phyloP scores from a whole-genome alignment of 768 basidiomycete species.

The Lyophyllum shimeji region DNA sequence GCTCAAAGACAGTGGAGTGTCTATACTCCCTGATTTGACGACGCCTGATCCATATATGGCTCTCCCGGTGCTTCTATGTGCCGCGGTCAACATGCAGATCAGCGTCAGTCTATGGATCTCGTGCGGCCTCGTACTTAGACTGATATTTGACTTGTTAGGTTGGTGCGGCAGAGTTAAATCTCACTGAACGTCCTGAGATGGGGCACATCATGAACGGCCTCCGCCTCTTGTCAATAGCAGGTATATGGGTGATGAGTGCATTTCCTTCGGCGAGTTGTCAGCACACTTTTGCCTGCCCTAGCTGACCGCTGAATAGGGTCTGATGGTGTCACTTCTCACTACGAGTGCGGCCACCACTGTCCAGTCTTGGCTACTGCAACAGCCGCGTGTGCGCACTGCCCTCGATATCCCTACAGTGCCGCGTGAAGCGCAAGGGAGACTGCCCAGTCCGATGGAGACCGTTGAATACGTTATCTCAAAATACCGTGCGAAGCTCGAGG shows the following conservation, averaged over 20 bases:
- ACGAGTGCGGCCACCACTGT: slow-evolving; percentile 42
- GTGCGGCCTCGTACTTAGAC: not conserved
- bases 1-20: slow-evolving; percentile 73
- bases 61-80: slow-evolving; percentile 59
- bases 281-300: not conserved
- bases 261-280: slow-evolving; percentile 65
- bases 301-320: slow-evolving; percentile 29
- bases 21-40: slow-evolving; percentile 76
- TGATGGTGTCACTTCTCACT: slow-evolving; percentile 41
- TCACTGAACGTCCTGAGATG: slow-evolving; percentile 48
- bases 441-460: slow-evolving; percentile 30
- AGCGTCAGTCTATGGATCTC: slow-evolving; percentile 41
- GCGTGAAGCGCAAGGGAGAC: slow-evolving; percentile 22
- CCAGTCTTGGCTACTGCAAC: slow-evolving; percentile 50
- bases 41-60: slow-evolving; percentile 72
- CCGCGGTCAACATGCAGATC: slow-evolving; percentile 70
- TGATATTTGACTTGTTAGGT: slow-evolving; percentile 25
- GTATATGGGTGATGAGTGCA: slow-evolving; percentile 43
- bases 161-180: slow-evolving; percentile 55
- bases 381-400: slow-evolving; percentile 36
- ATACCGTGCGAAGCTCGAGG: slow-evolving; percentile 22
- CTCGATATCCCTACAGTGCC: slow-evolving; percentile 38
- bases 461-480: slow-evolving; percentile 20
- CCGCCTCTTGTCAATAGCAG: slow-evolving; percentile 53
- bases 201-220: slow-evolving; percentile 71